A percentile compares a stretch with the other conserved stretches of the same genome.
phyloP scores from a whole-genome alignment of 371 early-diverging fungal species.

The Actinomucor elegans region DNA sequence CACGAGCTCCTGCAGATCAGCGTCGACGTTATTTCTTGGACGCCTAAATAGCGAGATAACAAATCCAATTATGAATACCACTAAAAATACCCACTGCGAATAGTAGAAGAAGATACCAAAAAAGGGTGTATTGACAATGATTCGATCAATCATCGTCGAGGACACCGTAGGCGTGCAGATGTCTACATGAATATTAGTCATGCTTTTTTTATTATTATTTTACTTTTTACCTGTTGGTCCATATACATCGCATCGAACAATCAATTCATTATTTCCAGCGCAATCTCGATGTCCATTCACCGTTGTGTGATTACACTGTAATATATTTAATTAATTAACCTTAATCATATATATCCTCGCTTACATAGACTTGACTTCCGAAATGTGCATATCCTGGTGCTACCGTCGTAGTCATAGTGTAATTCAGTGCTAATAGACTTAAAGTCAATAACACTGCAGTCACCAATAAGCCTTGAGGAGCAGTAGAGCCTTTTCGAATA shows the following conservation, averaged over 20 bases:
- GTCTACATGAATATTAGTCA: too few species aligned
- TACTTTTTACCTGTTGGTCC: conserved; percentile 45
- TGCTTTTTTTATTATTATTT: neutral
- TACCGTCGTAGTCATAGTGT: conserved; percentile 53
- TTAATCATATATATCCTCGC: neutral
- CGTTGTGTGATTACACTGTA: conserved; percentile 54
- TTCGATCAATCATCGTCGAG: conserved; percentile 50
- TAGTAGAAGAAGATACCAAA: conserved; percentile 60
- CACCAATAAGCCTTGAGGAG: conserved; percentile 60
- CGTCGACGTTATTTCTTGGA: conserved; percentile 24
- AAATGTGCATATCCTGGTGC: conserved; percentile 62
- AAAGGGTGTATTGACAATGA: conserved; percentile 51
- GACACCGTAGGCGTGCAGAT: conserved; percentile 63
- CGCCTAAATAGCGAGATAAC: conserved; percentile 20
- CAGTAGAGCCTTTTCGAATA: conserved; percentile 53
- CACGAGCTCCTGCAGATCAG: conserved; percentile 23
- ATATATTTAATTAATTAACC: conserved; percentile 13
- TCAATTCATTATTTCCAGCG: conserved; percentile 41
- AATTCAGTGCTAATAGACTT: conserved; percentile 52
- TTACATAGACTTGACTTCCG: conserved; percentile 61
- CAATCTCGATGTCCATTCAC: conserved; percentile 36
- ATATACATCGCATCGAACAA: conserved; percentile 55
- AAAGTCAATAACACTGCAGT: conserved; percentile 50
- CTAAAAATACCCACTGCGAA: conserved; percentile 56
- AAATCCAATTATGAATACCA: conserved; percentile 39